phyloP scores from a whole-genome alignment of 495 filamentous ascomycete species.

The Penicillium silybi region DNA sequence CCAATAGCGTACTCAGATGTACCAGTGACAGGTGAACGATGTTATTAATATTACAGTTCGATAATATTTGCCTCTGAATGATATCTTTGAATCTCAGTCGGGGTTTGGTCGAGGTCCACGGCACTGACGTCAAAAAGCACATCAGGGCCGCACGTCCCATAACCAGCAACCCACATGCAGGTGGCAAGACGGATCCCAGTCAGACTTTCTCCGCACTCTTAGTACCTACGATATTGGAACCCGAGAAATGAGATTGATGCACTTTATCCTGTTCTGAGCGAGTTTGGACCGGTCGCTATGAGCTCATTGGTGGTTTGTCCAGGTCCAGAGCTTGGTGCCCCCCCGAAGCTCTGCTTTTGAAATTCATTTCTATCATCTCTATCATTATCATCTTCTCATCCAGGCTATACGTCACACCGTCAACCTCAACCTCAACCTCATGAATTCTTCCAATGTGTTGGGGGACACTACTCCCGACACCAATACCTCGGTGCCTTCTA shows the following conservation, averaged over 20 bases:
- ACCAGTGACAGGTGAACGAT: neutral
- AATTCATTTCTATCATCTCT: no score
- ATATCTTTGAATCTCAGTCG: neutral
- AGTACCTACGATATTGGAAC: neutral
- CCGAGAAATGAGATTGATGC: neutral
- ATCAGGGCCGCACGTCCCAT: neutral
- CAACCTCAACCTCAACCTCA: neutral
- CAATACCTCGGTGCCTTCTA: neutral
- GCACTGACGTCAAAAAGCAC: neutral
- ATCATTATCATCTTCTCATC: no score
- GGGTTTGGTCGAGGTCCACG: neutral
- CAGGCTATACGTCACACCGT: no score
- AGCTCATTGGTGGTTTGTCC: neutral
- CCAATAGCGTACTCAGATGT: neutral
- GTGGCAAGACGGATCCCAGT: neutral
- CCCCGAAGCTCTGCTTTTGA: neutral
- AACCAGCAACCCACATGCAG: neutral
- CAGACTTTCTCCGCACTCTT: neutral
- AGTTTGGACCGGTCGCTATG: neutral
- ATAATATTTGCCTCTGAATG: neutral
- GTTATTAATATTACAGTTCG: neutral
- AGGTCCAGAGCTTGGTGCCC: neutral
- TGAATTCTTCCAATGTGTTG: neutral
- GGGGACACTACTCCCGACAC: neutral
- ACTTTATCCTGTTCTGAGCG: neutral